A percentile compares a stretch with the other conserved stretches of the same genome.
Conservation (phyloP, 1,284 basidiomycete species). For the Acaromyces ingoldii region DNA sequence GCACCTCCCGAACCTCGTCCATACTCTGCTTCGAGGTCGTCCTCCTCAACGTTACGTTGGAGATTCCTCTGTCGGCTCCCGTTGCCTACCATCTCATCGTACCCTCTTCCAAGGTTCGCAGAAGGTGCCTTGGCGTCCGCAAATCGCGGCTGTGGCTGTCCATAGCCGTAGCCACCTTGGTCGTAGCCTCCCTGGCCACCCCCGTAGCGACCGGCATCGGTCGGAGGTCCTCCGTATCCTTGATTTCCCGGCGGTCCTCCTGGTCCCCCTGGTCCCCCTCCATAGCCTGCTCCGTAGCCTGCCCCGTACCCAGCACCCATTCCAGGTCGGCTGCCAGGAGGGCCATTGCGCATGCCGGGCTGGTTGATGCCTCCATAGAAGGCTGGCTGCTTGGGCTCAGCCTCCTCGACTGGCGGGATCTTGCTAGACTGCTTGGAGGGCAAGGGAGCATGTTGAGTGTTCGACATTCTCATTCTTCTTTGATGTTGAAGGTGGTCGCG, state of each 20-base stretch:
- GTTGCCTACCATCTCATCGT: conserved; percentile 23
- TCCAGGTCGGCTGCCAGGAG: neutral
- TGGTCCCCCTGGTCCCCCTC: neutral
- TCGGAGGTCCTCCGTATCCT: too few relatives aligned
- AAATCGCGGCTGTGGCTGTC: conserved; percentile 10
- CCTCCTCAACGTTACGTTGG: neutral
- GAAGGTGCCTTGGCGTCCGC: conserved; percentile 28
- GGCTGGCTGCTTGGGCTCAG: neutral
- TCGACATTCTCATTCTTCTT: neutral
- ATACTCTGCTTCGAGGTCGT: conserved; percentile 44
- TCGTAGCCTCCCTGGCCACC: neutral
- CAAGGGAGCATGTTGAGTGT: neutral
- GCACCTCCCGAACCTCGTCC: conserved; percentile 20
- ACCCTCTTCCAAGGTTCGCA: conserved; percentile 26
- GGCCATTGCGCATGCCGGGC: conserved; percentile 1
- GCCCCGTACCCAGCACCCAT: neutral
- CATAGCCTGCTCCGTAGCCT: conserved; percentile 2
- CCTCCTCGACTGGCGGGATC: conserved; percentile 10
- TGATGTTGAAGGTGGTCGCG: too few relatives aligned
- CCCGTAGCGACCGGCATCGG: neutral
- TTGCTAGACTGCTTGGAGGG: conserved; percentile 1
- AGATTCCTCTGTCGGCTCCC: conserved; percentile 12
- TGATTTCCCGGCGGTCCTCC: neutral
- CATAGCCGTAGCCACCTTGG: conserved; percentile 2
- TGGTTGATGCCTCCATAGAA: conserved; percentile 5